A percentile compares a stretch with the other conserved stretches of the same genome.
Evolutionary conservation across 1,284 basidiomycete genomes (phyloP).

Genomic region (Lignosus rhinocerotis): DNA sequence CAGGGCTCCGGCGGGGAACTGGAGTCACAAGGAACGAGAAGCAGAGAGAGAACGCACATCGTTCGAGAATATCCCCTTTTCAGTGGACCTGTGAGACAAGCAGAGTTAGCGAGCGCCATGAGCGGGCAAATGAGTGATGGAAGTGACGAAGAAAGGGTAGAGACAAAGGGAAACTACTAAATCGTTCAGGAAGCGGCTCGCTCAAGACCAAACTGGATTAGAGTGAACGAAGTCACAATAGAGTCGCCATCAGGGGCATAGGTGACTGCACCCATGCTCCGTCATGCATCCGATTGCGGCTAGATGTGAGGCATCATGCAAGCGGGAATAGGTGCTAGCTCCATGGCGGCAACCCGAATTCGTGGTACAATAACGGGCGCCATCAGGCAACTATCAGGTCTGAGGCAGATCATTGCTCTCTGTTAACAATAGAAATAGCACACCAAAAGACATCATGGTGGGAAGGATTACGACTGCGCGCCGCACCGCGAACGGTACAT

Average conservation of each 20-base stretch:
- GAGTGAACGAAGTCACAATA: neutral
- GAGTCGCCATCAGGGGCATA: neutral
- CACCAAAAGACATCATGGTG: neutral
- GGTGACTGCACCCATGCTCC: too few relatives aligned
- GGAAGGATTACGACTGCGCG: neutral
- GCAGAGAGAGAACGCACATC: slow-evolving; percentile 43
- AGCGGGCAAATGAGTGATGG: neutral
- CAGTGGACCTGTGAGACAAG: slow-evolving; percentile 55
- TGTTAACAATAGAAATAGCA: neutral
- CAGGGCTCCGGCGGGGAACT: too few relatives aligned
- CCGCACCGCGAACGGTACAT: neutral
- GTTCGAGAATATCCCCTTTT: slow-evolving; percentile 64
- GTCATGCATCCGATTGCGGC: neutral
- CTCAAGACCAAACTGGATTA: neutral
- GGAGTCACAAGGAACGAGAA: neutral
- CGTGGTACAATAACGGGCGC: neutral
- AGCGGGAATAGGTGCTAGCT: too few relatives aligned
- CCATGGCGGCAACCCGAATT: neutral
- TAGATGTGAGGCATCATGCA: neutral
- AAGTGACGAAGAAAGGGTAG: neutral
- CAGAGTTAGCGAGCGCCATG: neutral
- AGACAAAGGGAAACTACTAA: neutral
- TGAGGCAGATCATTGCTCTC: neutral
- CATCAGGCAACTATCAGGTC: neutral
- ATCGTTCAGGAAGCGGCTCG: neutral